Conservation (phyloP, 768 basidiomycete genomes). For the Punctularia strigosozonata region DNA sequence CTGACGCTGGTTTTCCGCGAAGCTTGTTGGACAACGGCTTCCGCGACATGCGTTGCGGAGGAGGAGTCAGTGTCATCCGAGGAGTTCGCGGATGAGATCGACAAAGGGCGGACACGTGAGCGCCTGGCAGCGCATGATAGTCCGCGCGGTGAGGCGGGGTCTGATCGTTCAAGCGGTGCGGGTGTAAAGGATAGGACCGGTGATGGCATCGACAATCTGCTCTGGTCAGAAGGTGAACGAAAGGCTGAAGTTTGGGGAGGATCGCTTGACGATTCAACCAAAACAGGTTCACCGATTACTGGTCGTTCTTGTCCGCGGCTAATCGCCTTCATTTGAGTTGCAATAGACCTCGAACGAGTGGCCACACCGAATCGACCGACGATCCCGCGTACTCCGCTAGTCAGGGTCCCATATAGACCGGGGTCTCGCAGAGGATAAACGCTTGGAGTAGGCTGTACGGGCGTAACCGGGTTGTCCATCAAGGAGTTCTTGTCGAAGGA, state of each 20-base stretch:
- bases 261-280: not conserved
- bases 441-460: not conserved
- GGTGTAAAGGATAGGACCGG: not conserved
- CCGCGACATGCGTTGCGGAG: conserved; percentile 24
- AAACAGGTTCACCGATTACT: no score
- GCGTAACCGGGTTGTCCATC: conserved; percentile 14
- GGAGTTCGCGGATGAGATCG: conserved; percentile 6
- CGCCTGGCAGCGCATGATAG: conserved; percentile 16
- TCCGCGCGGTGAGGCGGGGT: not conserved
- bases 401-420: not conserved
- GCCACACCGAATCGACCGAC: no score
- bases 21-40: conserved; percentile 35
- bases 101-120: conserved; percentile 17
- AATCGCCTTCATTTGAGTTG: no score
- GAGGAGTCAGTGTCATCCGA: conserved; percentile 16
- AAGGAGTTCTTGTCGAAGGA: conserved; percentile 19
- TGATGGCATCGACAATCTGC: not conserved
- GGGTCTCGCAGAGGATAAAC: not conserved
- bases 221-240: not conserved
- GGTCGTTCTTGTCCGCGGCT: no score
- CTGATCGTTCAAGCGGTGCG: not conserved
- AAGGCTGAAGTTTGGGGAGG: not conserved
- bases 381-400: no score
- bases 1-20: conserved; percentile 43
- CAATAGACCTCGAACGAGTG: no score